Evolutionary conservation across 1,139 yeast genomes (phyloP).

Genomic region (Lodderomyces elongisporus): DNA sequence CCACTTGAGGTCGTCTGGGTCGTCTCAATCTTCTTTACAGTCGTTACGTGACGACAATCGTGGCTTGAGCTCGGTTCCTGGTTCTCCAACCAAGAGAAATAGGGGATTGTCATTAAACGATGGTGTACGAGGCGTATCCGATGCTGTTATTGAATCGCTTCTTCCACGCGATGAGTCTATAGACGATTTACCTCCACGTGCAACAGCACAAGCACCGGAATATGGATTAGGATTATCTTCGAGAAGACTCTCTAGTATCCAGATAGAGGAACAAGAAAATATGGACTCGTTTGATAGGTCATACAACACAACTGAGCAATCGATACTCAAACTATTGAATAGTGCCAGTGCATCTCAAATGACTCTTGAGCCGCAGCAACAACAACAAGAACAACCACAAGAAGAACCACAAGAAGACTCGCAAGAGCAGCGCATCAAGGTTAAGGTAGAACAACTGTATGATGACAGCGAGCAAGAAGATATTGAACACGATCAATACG

Average conservation of each 20-base stretch:
- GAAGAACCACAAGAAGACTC: conserved; percentile 3
- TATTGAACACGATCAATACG: not conserved
- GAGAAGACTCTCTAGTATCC: no score
- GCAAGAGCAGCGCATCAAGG: not conserved
- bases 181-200: not conserved
- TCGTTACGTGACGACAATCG: conserved; percentile 37
- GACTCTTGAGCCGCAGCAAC: conserved; percentile 1
- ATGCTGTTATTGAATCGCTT: conserved; percentile 32
- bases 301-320: conserved; percentile 38
- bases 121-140: conserved; percentile 44
- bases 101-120: conserved; percentile 37
- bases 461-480: conserved; percentile 5
- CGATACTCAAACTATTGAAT: conserved; percentile 37
- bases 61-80: conserved; percentile 23
- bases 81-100: conserved; percentile 17
- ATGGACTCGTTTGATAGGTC: conserved; percentile 34
- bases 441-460: conserved; percentile 1
- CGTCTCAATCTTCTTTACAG: conserved; percentile 43
- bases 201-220: no score
- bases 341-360: conserved; percentile 14
- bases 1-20: conserved; percentile 36
- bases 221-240: no score
- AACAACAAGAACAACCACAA: not conserved
- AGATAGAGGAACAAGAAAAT: conserved; percentile 3
- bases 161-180: conserved; percentile 20